phyloP scores from a whole-genome alignment of 768 basidiomycete genomes.

The Boletus vermiculosoides region DNA sequence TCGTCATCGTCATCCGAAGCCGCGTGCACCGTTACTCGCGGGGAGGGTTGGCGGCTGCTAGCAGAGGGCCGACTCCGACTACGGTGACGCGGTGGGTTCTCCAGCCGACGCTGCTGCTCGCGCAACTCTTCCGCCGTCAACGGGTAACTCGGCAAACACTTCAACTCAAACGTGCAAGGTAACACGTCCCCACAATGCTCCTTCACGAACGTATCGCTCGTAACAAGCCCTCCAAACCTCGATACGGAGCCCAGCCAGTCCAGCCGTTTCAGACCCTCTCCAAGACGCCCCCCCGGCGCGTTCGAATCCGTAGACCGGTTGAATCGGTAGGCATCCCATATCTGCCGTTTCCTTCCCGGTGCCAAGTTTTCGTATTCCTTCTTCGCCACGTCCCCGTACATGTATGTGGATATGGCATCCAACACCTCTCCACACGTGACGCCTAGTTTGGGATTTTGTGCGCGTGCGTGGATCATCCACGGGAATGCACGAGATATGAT shows the following conservation, averaged over 20 bases:
- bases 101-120: constrained; percentile 43
- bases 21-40: constrained; percentile 13
- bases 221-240: constrained; percentile 60
- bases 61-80: constrained; percentile 21
- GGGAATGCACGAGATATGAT: constrained; percentile 56
- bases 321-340: constrained; percentile 54
- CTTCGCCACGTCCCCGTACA: constrained; percentile 51
- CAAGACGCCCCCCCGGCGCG: constrained; percentile 69
- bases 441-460: constrained; percentile 45
- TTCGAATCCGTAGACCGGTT: constrained; percentile 64
- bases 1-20: constrained; percentile 18
- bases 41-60: constrained; percentile 20
- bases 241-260: constrained; percentile 63
- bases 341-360: constrained; percentile 35
- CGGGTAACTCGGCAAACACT: constrained; percentile 46
- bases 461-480: constrained; percentile 52
- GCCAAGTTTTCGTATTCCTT: constrained; percentile 50
- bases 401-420: constrained; percentile 48
- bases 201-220: constrained; percentile 44
- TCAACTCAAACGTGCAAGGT: constrained; percentile 61
- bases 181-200: constrained; percentile 46
- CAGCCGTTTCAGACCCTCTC: constrained; percentile 58
- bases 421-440: constrained; percentile 70
- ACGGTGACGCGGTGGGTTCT: constrained; percentile 18
- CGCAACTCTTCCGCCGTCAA: constrained; percentile 50